A percentile compares a stretch with the other conserved stretches of the same genome.
Conservation (phyloP, 768 basidiomycete species). For the Lentinula edodes region DNA sequence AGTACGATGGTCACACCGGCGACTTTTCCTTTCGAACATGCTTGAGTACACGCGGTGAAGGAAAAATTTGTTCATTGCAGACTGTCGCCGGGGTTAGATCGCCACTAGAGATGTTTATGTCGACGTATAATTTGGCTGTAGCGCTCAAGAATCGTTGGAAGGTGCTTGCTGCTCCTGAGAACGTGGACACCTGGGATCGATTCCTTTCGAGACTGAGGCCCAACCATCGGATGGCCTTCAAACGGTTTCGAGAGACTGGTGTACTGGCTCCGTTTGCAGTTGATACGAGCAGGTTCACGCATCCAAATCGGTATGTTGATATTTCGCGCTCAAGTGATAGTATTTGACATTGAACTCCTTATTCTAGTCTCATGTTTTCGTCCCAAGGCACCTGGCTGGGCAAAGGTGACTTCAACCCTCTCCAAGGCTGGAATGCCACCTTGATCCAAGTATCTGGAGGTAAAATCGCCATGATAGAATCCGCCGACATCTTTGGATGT, state of each 20-base stretch:
- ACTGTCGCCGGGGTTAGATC: constrained; percentile 29
- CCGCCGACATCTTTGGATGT: constrained; percentile 32
- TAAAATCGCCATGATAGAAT: constrained; percentile 23
- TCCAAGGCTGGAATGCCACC: constrained; percentile 44
- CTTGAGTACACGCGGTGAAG: constrained; percentile 27
- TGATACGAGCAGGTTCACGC: constrained; percentile 25
- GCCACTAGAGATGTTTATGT: constrained; percentile 33
- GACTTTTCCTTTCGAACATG: constrained; percentile 32
- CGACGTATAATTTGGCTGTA: constrained; percentile 20
- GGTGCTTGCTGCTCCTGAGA: constrained; percentile 28
- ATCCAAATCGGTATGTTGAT: constrained; percentile 31
- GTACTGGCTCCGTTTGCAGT: constrained; percentile 32
- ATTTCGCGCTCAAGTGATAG: background rate
- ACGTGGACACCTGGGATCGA: constrained; percentile 37
- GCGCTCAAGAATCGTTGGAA: constrained; percentile 23
- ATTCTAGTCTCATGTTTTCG: constrained; percentile 37
- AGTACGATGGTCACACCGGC: constrained; percentile 14
- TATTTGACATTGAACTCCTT: too few relatives aligned
- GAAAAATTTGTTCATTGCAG: constrained; percentile 31
- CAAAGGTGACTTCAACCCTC: constrained; percentile 33
- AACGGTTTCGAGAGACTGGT: constrained; percentile 32
- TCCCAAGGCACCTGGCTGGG: constrained; percentile 40
- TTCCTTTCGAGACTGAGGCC: constrained; percentile 33
- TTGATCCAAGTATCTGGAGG: constrained; percentile 32
- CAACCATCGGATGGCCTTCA: constrained; percentile 30